Percentiles rank a stretch among this genome's conserved stretches.
These are phyloP conservation scores for Citeromyces nyonsensis DNA, from an alignment of 805 yeast genomes.

Conservation along the genomic window DNA sequence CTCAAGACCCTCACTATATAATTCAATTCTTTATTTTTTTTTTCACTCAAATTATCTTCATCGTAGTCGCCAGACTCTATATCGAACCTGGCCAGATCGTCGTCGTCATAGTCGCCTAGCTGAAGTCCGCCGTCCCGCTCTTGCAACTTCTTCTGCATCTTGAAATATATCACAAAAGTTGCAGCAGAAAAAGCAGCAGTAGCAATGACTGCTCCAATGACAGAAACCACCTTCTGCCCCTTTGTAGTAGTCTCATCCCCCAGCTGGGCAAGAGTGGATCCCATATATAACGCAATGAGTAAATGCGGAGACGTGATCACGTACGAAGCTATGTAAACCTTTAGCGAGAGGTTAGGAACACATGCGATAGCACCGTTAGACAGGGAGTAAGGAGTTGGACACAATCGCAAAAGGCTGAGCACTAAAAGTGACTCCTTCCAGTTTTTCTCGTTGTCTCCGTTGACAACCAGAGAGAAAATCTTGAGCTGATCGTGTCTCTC, in stretches of 20 bases:
- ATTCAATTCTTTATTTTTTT: too few relatives aligned
- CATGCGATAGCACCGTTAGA: slow-evolving; percentile 89
- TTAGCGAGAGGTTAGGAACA: slow-evolving; percentile 55
- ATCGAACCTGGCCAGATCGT: slow-evolving; percentile 2
- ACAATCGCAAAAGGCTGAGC: slow-evolving; percentile 58
- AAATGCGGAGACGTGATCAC: slow-evolving; percentile 70
- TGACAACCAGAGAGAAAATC: slow-evolving; percentile 60
- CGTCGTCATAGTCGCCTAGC: slow-evolving; percentile 4
- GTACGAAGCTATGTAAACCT: slow-evolving; percentile 57
- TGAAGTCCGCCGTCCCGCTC: slow-evolving; percentile 3
- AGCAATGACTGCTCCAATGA: slow-evolving; percentile 45
- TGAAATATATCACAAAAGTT: slow-evolving; percentile 51
- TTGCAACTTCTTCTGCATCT: slow-evolving; percentile 21
- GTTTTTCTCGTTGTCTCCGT: slow-evolving; percentile 21
- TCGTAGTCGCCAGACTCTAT: too few relatives aligned
- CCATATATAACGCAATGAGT: slow-evolving; percentile 63
- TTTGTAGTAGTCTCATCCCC: slow-evolving; percentile 34
- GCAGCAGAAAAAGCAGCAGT: slow-evolving; percentile 36
- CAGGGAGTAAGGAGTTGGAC: slow-evolving; percentile 88
- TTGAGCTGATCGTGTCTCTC: slow-evolving; percentile 47
- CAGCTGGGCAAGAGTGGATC: slow-evolving; percentile 54
- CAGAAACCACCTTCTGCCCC: slow-evolving; percentile 40
- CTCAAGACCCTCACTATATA: too few relatives aligned
- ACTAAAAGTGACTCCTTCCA: slow-evolving; percentile 45
- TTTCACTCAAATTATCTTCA: too few relatives aligned